A percentile compares a stretch with the other conserved stretches of the same genome.
These are phyloP conservation scores for Escovopsis sp. DNA, from an alignment of 2,329 filamentous ascomycete species.

Conservation along the genomic window DNA sequence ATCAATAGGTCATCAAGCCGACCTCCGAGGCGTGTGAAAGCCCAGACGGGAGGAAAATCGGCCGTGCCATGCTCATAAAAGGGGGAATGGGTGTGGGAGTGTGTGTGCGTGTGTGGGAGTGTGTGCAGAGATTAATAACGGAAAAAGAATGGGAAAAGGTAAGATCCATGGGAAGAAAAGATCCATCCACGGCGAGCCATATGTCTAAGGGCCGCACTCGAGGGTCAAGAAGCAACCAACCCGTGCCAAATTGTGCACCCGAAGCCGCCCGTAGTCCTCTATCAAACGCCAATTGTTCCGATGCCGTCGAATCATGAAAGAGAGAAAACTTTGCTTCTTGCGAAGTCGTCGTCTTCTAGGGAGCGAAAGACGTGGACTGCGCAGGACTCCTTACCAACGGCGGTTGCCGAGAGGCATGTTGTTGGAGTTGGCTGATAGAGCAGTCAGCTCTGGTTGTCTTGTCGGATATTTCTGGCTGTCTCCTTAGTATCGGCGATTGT, in stretches of 20 bases:
- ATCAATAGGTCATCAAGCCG: too few species aligned
- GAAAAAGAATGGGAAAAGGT: too few species aligned
- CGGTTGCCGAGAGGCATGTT: slow-evolving; percentile 33
- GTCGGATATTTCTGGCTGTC: slow-evolving; percentile 9
- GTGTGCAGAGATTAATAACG: slow-evolving; percentile 5
- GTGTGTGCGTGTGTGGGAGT: too few species aligned
- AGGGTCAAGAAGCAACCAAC: too few species aligned
- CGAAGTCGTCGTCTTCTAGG: neutral
- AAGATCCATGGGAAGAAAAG: slow-evolving; percentile 1
- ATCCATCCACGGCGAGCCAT: slow-evolving; percentile 6
- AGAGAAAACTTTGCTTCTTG: neutral
- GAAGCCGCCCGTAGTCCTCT: slow-evolving; percentile 14
- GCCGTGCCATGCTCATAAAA: too few species aligned
- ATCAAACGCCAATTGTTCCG: slow-evolving; percentile 16
- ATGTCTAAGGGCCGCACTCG: slow-evolving; percentile 3
- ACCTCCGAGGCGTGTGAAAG: too few species aligned
- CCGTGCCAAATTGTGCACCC: slow-evolving; percentile 3
- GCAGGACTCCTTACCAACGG: slow-evolving; percentile 28
- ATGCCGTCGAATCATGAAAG: slow-evolving; percentile 3
- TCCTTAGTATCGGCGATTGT: slow-evolving; percentile 18
- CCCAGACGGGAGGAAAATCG: too few species aligned
- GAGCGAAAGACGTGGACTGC: neutral
- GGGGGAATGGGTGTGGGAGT: too few species aligned
- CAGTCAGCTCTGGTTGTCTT: slow-evolving; percentile 20
- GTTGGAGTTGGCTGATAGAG: slow-evolving; percentile 30